A percentile compares a stretch with the other conserved stretches of the same genome.
Evolutionary conservation across 208 protist genomes (phyloP).

Genomic region (Wallacemonas sp.): DNA sequence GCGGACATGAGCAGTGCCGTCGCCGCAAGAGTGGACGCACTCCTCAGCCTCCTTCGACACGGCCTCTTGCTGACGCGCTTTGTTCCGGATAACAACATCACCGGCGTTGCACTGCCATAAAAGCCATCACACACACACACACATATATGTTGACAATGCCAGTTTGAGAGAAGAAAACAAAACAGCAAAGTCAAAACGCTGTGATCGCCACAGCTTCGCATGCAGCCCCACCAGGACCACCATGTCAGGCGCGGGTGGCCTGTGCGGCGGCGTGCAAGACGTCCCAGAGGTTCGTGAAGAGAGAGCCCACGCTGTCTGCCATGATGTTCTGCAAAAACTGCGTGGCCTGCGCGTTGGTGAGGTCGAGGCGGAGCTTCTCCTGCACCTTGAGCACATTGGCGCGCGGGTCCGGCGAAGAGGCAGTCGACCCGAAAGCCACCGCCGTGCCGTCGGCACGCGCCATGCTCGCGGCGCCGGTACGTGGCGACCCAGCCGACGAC

Average conservation of each 20-base stretch:
- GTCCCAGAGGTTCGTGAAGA: conserved; percentile 93
- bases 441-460: neutral
- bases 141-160: too few species aligned
- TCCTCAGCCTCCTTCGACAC: too few species aligned
- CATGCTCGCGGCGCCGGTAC: neutral
- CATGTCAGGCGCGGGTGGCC: conserved; percentile 50
- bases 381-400: conserved; percentile 87
- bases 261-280: conserved; percentile 85
- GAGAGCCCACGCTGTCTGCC: conserved; percentile 90
- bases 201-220: too few species aligned
- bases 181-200: neutral
- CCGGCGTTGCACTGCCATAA: too few species aligned
- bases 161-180: neutral
- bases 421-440: conserved; percentile 10
- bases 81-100: too few species aligned
- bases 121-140: too few species aligned
- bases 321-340: conserved; percentile 94
- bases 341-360: conserved; percentile 90
- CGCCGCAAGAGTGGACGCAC: too few species aligned
- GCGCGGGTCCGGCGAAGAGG: conserved; percentile 37
- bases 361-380: conserved; percentile 92
- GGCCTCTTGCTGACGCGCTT: too few species aligned
- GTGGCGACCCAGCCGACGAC: neutral
- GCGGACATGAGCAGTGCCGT: too few species aligned
- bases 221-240: too few species aligned